Conservation (phyloP, 2,329 filamentous ascomycete species). For the Cytospora schulzeri region DNA sequence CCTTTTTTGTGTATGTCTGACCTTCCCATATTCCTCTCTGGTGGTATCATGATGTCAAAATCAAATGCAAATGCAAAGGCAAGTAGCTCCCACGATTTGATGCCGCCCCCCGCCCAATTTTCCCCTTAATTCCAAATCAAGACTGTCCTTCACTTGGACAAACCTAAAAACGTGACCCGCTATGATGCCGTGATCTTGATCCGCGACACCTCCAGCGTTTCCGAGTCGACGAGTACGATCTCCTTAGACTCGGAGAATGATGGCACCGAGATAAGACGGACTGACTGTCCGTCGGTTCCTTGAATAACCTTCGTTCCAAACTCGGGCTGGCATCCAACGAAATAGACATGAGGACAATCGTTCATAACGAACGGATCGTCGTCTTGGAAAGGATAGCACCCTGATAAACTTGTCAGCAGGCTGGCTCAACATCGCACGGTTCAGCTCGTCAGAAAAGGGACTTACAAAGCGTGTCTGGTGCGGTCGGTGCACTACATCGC, state of each 20-base stretch:
- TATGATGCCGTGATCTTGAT: constrained; percentile 58
- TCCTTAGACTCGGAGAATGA: constrained; percentile 78
- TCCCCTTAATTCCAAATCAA: neutral
- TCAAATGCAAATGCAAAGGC: constrained; percentile 2
- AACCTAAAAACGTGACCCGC: neutral
- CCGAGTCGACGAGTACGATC: constrained; percentile 80
- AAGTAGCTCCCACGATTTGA: neutral
- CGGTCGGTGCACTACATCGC: constrained; percentile 89
- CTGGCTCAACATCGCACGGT: neutral
- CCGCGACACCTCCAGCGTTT: constrained; percentile 77
- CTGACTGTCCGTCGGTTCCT: constrained; percentile 66
- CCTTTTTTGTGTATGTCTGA: neutral
- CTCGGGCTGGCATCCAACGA: constrained; percentile 80
- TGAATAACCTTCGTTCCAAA: constrained; percentile 74
- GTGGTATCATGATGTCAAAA: constrained; percentile 19
- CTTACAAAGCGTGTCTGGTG: constrained; percentile 92
- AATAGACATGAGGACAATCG: constrained; percentile 85
- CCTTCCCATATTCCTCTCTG: neutral
- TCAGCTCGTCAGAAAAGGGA: constrained; percentile 29
- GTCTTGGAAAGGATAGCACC: constrained; percentile 95
- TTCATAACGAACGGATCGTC: constrained; percentile 88
- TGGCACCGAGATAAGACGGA: constrained; percentile 81
- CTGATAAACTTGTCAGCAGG: constrained; percentile 45
- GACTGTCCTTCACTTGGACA: neutral
- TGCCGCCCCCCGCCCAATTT: neutral